Percentiles rank a stretch among this genome's conserved stretches.
phyloP scores from a whole-genome alignment of 257 asterid species.

The Solanum dulcamara region DNA sequence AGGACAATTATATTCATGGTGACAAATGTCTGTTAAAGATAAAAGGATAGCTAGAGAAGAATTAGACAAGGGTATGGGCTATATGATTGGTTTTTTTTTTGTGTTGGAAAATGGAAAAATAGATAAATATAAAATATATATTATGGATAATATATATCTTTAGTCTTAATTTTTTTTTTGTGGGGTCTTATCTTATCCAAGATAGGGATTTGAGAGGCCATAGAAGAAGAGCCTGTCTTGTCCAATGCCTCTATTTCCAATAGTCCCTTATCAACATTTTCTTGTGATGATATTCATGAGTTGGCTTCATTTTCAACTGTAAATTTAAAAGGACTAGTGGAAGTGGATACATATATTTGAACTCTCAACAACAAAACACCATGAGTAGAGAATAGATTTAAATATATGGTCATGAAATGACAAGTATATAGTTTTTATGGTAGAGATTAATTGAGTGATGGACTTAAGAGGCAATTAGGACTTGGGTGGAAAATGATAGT shows the following conservation, averaged over 20 bases:
- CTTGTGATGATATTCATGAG: background rate
- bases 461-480: background rate
- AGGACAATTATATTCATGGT: background rate
- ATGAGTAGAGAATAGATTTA: background rate
- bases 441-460: background rate
- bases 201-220: slow-evolving; percentile 29
- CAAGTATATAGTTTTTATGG: background rate
- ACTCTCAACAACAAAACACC: background rate
- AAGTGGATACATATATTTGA: background rate
- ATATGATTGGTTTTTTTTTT: background rate
- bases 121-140: background rate
- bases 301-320: background rate
- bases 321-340: background rate
- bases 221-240: slow-evolving; percentile 21
- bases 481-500: background rate
- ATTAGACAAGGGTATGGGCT: slow-evolving; percentile 1
- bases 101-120: background rate
- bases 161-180: background rate
- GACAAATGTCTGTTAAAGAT: background rate
- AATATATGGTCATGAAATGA: background rate
- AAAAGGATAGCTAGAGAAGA: background rate
- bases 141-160: background rate
- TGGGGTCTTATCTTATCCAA: slow-evolving; percentile 54
- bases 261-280: slow-evolving; percentile 27
- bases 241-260: slow-evolving; percentile 17